These are phyloP conservation scores for Cupressus sempervirens DNA, from an alignment of 75 land plant species.

Conservation along the genomic window DNA sequence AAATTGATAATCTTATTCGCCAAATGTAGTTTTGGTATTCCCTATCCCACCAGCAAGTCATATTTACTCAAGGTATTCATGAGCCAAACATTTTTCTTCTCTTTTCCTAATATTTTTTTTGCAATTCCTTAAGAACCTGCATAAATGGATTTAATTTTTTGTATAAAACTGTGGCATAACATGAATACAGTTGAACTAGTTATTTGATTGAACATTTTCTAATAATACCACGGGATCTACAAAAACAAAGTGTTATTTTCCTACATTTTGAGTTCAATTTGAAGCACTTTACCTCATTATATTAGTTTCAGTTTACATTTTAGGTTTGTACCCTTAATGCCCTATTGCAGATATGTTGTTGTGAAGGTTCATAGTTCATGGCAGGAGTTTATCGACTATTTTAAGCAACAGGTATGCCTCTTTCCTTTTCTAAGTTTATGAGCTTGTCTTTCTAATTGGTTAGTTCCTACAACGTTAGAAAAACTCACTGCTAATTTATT, in stretches of 20 bases:
- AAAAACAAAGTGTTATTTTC: not conserved
- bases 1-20: not conserved
- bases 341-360: constrained; percentile 69
- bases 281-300: not conserved
- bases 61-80: not conserved
- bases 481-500: not conserved
- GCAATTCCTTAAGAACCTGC: not conserved
- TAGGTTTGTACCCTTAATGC: not conserved
- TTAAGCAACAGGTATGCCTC: constrained; percentile 65
- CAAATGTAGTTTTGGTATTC: not conserved
- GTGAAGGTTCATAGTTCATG: constrained; percentile 93
- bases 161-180: not conserved
- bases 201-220: not conserved
- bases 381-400: constrained; percentile 73
- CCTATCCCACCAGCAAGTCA: not conserved
- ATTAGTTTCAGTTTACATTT: constrained; percentile 3
- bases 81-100: not conserved
- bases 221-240: not conserved
- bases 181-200: not conserved
- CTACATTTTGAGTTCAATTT: not conserved
- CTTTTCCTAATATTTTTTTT: not conserved
- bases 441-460: not conserved
- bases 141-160: not conserved
- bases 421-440: not conserved
- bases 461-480: not conserved